phyloP scores from a whole-genome alignment of 306 rosid species.

The Trifolium subterraneum region DNA sequence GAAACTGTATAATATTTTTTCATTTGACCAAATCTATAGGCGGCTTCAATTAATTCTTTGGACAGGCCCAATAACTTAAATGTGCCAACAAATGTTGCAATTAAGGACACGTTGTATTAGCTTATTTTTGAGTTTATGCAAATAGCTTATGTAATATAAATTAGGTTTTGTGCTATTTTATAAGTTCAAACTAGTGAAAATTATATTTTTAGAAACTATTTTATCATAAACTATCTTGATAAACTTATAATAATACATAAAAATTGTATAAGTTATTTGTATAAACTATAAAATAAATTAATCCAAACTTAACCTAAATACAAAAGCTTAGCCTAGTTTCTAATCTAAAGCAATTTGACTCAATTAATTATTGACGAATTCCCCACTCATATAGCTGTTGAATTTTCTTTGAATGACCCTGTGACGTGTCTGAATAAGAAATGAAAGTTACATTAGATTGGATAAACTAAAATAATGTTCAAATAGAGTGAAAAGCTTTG shows the following conservation, averaged over 20 bases:
- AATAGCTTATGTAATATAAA: too few species aligned
- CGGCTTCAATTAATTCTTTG: neutral
- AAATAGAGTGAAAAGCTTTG: neutral
- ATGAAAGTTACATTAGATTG: neutral
- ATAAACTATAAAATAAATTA: too few species aligned
- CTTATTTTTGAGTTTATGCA: too few species aligned
- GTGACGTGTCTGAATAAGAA: neutral
- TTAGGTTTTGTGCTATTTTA: too few species aligned
- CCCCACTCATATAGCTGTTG: slow-evolving; percentile 11
- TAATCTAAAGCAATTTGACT: neutral
- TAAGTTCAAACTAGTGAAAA: too few species aligned
- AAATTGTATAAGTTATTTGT: too few species aligned
- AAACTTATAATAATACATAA: too few species aligned
- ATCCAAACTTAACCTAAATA: too few species aligned
- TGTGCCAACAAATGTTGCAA: neutral
- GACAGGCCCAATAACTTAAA: slow-evolving; percentile 8
- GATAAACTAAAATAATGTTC: neutral
- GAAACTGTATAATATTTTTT: too few species aligned
- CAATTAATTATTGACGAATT: neutral
- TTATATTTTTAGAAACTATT: too few species aligned
- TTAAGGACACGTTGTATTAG: too few species aligned
- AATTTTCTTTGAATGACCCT: slow-evolving; percentile 29
- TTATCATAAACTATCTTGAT: too few species aligned
- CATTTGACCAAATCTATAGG: slow-evolving; percentile 10
- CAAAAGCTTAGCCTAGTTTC: neutral